Percentiles rank a stretch among this genome's conserved stretches.
phyloP scores from a whole-genome alignment of 2,329 filamentous ascomycete genomes.

The Colletotrichum costaricense region DNA sequence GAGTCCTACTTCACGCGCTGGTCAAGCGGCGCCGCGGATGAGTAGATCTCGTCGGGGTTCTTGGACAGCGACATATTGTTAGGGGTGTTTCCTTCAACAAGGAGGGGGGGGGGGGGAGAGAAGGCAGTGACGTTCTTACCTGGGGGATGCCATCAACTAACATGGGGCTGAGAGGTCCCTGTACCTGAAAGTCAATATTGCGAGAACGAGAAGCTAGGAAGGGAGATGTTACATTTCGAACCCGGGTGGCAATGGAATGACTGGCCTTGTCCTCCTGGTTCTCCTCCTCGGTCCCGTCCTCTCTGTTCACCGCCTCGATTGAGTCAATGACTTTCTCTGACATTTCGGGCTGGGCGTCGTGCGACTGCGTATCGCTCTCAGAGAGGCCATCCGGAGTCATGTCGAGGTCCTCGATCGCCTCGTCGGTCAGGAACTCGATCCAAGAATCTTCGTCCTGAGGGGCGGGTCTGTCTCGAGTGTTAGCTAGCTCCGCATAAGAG shows the following conservation, averaged over 20 bases:
- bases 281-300: no score
- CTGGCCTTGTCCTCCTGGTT: no score
- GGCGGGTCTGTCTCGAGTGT: background rate
- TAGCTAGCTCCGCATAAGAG: background rate
- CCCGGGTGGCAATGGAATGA: background rate
- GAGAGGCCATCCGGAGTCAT: no score
- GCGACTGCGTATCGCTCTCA: no score
- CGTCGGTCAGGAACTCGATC: background rate
- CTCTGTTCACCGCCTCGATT: background rate
- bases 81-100: background rate
- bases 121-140: background rate
- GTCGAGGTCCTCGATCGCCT: background rate
- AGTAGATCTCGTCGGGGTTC: background rate
- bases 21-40: no score
- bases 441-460: background rate
- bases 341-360: no score
- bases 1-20: background rate
- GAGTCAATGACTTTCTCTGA: background rate
- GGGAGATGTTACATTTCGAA: background rate
- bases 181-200: background rate
- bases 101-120: no score
- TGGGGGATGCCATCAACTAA: background rate
- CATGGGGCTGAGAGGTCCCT: background rate
- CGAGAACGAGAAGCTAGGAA: background rate
- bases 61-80: background rate